phyloP scores from a whole-genome alignment of 225 moss, liverwort and hornwort species.

The Physcomitrellopsis africana region DNA sequence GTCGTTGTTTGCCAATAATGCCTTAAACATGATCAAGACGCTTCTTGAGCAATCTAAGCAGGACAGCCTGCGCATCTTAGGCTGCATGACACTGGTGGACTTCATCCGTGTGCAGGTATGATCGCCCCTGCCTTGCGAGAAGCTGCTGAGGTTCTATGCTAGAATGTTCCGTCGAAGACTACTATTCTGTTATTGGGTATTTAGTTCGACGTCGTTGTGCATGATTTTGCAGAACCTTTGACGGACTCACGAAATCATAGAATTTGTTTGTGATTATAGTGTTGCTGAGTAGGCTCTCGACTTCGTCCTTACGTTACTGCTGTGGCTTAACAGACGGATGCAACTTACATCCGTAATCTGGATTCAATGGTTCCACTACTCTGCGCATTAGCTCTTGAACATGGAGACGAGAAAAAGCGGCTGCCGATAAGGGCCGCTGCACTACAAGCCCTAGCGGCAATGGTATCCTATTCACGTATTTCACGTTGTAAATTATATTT shows the following conservation, averaged over 20 bases:
- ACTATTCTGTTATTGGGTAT: no score
- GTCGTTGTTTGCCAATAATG: constrained; percentile 81
- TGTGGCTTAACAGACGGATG: constrained; percentile 64
- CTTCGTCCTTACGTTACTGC: not conserved
- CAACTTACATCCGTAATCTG: constrained; percentile 88
- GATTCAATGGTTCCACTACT: constrained; percentile 70
- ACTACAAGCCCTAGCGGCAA: constrained; percentile 75
- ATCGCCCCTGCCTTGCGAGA: constrained; percentile 4
- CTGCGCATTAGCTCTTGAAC: constrained; percentile 71
- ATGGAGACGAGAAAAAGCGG: constrained; percentile 64
- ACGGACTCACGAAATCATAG: not conserved
- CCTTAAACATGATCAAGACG: constrained; percentile 70
- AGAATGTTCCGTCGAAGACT: not conserved
- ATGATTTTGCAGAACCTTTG: not conserved
- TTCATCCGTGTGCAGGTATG: constrained; percentile 61
- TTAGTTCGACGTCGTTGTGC: not conserved
- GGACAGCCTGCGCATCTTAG: constrained; percentile 76
- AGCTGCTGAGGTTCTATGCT: not conserved
- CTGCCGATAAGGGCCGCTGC: constrained; percentile 82
- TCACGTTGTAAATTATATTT: constrained; percentile 6
- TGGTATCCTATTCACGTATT: constrained; percentile 45
- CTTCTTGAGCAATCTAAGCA: constrained; percentile 77
- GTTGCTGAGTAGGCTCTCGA: not conserved
- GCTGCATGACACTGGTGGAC: constrained; percentile 63
- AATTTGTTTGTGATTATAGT: not conserved